Conservation (phyloP, 306 rosid genomes). For the Adenanthera pavonina region DNA sequence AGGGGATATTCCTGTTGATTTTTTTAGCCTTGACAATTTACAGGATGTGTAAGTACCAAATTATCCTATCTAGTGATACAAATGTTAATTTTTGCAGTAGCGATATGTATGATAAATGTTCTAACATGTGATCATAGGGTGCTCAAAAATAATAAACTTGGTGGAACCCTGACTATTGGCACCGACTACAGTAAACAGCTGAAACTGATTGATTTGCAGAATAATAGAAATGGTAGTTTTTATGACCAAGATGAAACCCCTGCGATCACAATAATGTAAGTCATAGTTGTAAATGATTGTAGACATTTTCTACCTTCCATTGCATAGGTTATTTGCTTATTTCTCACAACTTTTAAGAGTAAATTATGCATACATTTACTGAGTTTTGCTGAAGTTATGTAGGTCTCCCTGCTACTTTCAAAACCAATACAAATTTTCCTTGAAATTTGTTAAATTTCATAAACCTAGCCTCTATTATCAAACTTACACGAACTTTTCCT, state of each 20-base stretch:
- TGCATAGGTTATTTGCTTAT: background rate
- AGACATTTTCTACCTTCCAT: background rate
- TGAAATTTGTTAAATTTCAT: background rate
- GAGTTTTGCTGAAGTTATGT: background rate
- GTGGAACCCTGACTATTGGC: constrained; percentile 48
- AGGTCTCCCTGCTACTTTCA: too few species aligned
- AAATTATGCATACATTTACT: background rate
- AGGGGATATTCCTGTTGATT: constrained; percentile 55
- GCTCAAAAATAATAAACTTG: constrained; percentile 40
- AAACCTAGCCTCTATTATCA: background rate
- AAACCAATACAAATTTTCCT: too few species aligned
- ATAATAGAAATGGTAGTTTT: constrained; percentile 28
- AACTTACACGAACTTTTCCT: background rate
- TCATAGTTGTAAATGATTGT: background rate
- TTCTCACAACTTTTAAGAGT: background rate
- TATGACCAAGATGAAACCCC: constrained; percentile 18
- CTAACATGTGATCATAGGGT: constrained; percentile 37
- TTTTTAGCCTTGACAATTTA: constrained; percentile 53
- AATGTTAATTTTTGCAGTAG: constrained; percentile 13
- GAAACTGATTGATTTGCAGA: constrained; percentile 45
- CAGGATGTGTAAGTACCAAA: constrained; percentile 64
- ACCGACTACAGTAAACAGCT: constrained; percentile 41
- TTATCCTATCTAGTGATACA: background rate
- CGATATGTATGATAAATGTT: constrained; percentile 1
- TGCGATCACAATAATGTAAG: constrained; percentile 46